phyloP scores from a whole-genome alignment of 2,329 filamentous ascomycete genomes.

The Peltaster fructicola region DNA sequence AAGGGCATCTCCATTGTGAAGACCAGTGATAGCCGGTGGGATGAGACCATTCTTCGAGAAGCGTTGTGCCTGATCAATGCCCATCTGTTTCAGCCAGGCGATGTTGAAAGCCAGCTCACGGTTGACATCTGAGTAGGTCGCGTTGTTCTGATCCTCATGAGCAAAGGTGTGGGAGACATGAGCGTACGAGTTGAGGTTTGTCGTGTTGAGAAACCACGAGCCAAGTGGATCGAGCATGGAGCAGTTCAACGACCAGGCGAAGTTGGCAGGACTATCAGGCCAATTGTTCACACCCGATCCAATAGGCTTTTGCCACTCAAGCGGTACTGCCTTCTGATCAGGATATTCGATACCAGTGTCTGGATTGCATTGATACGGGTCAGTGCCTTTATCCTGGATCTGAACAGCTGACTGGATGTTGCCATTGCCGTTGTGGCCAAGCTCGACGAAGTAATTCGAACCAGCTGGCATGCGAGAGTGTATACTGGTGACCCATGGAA shows the following conservation, averaged over 20 bases:
- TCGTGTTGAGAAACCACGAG: constrained; percentile 33
- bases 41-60: constrained; percentile 40
- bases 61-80: constrained; percentile 27
- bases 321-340: constrained; percentile 23
- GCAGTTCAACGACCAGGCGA: constrained; percentile 33
- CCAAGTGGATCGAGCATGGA: constrained; percentile 33
- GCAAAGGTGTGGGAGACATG: constrained; percentile 47
- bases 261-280: constrained; percentile 25
- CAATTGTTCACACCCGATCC: constrained; percentile 22
- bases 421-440: constrained; percentile 39
- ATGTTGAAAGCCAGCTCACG: constrained; percentile 45
- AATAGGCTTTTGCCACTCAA: constrained; percentile 29
- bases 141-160: constrained; percentile 40
- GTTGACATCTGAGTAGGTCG: constrained; percentile 38
- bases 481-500: constrained; percentile 25
- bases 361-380: constrained; percentile 15
- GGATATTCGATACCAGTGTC: constrained; percentile 21
- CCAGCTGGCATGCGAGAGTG: constrained; percentile 33
- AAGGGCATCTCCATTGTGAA: constrained; percentile 45
- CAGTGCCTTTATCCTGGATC: no score
- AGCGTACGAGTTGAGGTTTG: constrained; percentile 36
- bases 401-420: constrained; percentile 20
- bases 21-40: constrained; percentile 44
- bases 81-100: constrained; percentile 38
- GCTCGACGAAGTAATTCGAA: constrained; percentile 35